Base-by-base conservation (phyloP, 2,329 filamentous ascomycete species). In the Pseudogymnoascus sp. region DNA sequence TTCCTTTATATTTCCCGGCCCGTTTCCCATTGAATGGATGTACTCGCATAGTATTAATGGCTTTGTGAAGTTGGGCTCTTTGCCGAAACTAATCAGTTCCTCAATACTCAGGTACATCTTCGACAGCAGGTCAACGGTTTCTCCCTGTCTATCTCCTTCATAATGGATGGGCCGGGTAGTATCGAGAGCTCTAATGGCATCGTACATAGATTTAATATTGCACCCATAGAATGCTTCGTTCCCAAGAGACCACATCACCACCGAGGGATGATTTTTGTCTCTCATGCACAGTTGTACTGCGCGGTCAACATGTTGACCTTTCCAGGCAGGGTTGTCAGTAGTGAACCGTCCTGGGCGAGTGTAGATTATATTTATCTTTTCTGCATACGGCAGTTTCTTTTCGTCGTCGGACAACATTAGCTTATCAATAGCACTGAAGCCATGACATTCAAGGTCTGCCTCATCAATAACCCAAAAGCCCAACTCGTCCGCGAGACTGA, bases 21-120 rank as follows among this genome's bases (percentile, higher is more conserved):
- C 87, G 67, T 89, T 90, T 6, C 88, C 88, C 87, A 90, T 89
- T 1, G 88, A 86, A 68, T 82, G 80, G 0, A 73, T 79, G 61
- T 80, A 83, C 65, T 84, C 81, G 69, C 80, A 83, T 2, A 83
- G 77, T 1, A 88, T 75, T 1, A 88, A 72, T 0, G 84, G 84
- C 73, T 87, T 83, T 3, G 46, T 60, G 73, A 63, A 77, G 40
- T 63, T 31, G 18, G 31, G 21, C 25, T 59, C n/a, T 16, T 21
- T 62, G 3, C 25, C 59, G 31, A 38, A 62, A 14, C 53, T 34
- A 23, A 62, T 60, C 23, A 62, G 28, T n/a, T 62, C 31, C 11
- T 46, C 37, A 23, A 64, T 16, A 11, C 18, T 25, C n/a, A 21
- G 14, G 37, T 64, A 64, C 63, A 64, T 64, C n/a, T 16, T n/a